Evolutionary conservation across 495 filamentous ascomycete species (phyloP), one percentile per base, ranked within the genome.

Genomic region (Penicillium pancosmium): DNA sequence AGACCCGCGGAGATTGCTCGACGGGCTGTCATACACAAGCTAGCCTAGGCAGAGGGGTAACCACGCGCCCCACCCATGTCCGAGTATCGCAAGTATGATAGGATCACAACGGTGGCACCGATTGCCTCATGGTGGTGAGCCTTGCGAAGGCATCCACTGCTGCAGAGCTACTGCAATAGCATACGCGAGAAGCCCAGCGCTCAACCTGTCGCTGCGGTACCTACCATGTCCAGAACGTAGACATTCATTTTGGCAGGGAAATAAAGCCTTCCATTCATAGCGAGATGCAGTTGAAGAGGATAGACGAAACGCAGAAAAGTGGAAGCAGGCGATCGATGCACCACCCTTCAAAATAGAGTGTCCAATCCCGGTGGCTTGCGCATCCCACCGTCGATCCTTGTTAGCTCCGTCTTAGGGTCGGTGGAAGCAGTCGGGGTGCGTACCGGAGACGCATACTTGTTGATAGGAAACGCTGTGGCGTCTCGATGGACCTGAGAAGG

Each of bases 341-440:
- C 19, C 10, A 27, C 11, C 21, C 21, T 48, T 48, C 2, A 10
- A 44, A 19, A 44, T 44, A 44, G 41, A 27, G 46, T 27, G 25
- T 25, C 35, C 43, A 10, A 19, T 9, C 21, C 41, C 44, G 31
- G 46, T 40, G 33, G 54, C 46, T 46, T 56, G 54, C 46, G 16
- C 15, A 43, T 34, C 43, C 21, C 47, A 55, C 53, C 31, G 43
- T 55, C 43, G 53, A 55, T 55, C 43, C n/a, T 34, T 44, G 41
- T 44, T 44, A 44, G 41, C 41, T 16, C 41, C 18, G 31, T 23
- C 13, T 25, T 13, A 35, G 41, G n/a, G 16, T 25, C 27, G 10
- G 10, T 15, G 10, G 27, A 27, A 46, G 18, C 41, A 48, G 16
- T 33, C 27, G 23, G 21, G 46, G 11, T 48, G 46, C 18, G 21